phyloP scores from a whole-genome alignment of 139 green algal genomes.

The Chlorella sp. region DNA sequence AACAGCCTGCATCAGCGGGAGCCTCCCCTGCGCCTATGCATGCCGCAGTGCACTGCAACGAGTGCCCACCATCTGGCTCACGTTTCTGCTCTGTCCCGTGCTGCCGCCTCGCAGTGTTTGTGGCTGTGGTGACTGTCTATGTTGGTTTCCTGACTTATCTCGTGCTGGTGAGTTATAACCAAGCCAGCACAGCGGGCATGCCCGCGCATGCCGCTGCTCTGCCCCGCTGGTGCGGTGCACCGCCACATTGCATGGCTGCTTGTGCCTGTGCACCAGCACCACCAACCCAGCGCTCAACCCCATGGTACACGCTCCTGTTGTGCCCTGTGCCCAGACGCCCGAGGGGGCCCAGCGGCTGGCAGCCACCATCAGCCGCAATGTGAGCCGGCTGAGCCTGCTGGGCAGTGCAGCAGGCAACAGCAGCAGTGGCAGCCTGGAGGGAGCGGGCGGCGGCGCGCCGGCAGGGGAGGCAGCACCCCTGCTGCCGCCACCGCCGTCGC shows the following conservation, averaged over 20 bases:
- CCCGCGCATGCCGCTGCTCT: too few relatives aligned
- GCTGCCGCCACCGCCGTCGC: neutral
- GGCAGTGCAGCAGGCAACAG: neutral
- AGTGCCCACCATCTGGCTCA: neutral
- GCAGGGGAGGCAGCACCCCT: neutral
- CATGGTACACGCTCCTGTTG: too few relatives aligned
- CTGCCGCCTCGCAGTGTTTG: neutral
- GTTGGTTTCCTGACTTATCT: constrained; percentile 23
- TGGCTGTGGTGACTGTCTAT: neutral
- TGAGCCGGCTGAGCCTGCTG: neutral
- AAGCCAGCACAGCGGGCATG: too few relatives aligned
- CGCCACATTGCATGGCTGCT: too few relatives aligned
- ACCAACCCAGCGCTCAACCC: too few relatives aligned
- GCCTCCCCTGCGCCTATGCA: too few relatives aligned
- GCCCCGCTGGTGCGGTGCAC: too few relatives aligned
- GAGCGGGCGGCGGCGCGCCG: neutral
- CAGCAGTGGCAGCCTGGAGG: neutral
- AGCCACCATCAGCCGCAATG: neutral
- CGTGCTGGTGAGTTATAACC: neutral
- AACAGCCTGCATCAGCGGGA: too few relatives aligned
- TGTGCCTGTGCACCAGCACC: too few relatives aligned
- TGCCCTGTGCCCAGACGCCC: too few relatives aligned
- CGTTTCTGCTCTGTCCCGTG: neutral
- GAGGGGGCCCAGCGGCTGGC: neutral
- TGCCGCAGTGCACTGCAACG: too few relatives aligned